Evolutionary conservation across 768 basidiomycete species (phyloP), one percentile per base, ranked within the genome.

Genomic region (Phaffia tasmanica): DNA sequence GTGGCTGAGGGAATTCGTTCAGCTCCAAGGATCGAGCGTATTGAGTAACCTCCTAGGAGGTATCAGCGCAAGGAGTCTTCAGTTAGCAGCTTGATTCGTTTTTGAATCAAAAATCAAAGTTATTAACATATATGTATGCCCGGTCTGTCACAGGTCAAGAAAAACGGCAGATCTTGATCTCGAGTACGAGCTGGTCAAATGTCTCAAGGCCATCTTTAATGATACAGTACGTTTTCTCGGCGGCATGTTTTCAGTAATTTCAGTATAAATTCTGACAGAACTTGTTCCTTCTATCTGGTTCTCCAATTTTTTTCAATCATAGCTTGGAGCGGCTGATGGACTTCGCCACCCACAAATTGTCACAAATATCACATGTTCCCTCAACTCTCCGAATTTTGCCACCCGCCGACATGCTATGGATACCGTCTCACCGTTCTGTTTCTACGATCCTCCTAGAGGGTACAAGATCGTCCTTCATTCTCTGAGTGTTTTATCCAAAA

Each of bases 111-210:
- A 50, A 4, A 4, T 54, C 53, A 11, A 42, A 4, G 11, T 42
- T 11, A 42, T 42, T 11, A n/a, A 5, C 35, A 42, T 42, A 42
- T 42, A 11, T 11, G 11, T 42, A 5, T 54, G 16, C 8, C 16
- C 16, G 21, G 53, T n/a, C 16, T 54, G 8, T 5, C 16, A 54
- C 16, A 27, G 53, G 53, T 54, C 53, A 54, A 54, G 53, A 67
- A 80, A 81, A 53, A 84, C 84, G 59, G 75, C 76, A 21, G 91
- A 97, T 72, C 81, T 82, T 47, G 75, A 77, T 18, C 77, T 95
- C 27, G 94, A 98, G 76, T 84, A 89, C 61, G 94, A 97, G 77
- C 79, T 93, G 60, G 82, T 87, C 66, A 94, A 91, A 76, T 91
- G 89, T 75, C 76, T 98, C 68, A 86, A 84, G 73, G 83, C 83